Base-by-base conservation (phyloP, 345 rosid species). In the Anastatica hierochuntica region DNA sequence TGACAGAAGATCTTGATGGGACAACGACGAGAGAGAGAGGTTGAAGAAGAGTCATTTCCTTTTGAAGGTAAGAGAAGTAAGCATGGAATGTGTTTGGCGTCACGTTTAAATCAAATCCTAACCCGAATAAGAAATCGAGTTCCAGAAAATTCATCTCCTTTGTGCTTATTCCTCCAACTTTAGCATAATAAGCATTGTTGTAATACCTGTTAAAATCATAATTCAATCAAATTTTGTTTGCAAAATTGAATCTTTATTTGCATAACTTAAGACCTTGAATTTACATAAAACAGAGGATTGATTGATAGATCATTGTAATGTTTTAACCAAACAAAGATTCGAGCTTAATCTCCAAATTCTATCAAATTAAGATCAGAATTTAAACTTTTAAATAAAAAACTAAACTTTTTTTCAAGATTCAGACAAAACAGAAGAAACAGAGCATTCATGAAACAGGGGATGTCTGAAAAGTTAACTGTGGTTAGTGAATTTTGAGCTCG, bases 101-200 rank as follows among this genome's bases (percentile, higher is more conserved):
- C 58, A 86, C 84, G 72, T 86, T 84, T 55, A 90, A 67, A 14
- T 79, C 66, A 72, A 90, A 90, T 2, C 90, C 82, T 67, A 86
- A 44, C 10, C 95, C 94, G 51, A 90, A 90, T 14, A 90, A 69
- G 44, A 86, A 90, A 68, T 90, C 97, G 14, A 90, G 53, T 69
- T 90, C 97, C 7, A 90, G 78, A 50, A 68, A 74, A 60, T 90
- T 90, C 90, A 90, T 86, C 72, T 84, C 94, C 27, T 63, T 62
- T 34, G 76, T 90, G 85, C 81, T 86, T 56, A 90, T 82, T 53
- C 94, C 97, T 57, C 95, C 97, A 12, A 86, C 87, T 75, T 84
- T 90, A 10, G 95, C 95, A 50, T 86, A 90, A 72, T 76, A 90
- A 5, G 95, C 95, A 60, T 90, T 90, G 77, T 83, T 86, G 74